Conservation (phyloP, 495 filamentous ascomycete genomes). For the Astrocystis sublimbata region DNA sequence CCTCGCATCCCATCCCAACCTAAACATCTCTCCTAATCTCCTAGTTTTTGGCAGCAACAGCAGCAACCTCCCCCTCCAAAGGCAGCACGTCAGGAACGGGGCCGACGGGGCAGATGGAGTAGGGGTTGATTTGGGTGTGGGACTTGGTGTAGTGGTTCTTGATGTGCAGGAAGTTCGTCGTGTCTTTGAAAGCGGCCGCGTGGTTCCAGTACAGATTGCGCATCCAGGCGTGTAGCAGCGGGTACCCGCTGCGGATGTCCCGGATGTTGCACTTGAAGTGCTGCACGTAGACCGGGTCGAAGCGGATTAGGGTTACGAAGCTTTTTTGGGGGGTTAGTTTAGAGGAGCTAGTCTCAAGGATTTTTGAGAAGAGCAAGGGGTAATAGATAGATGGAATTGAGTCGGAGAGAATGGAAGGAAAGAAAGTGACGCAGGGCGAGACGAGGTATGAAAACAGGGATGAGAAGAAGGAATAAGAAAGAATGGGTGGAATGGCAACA, state of each 20-base stretch:
- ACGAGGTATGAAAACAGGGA: neutral
- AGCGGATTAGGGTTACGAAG: constrained; percentile 83
- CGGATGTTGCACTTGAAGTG: constrained; percentile 92
- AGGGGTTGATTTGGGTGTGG: constrained; percentile 52
- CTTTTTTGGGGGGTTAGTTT: constrained; percentile 5
- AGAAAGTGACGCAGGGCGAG: too few relatives aligned
- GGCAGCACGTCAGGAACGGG: constrained; percentile 62
- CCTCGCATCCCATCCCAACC: neutral
- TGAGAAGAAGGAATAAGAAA: neutral
- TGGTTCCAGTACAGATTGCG: constrained; percentile 68
- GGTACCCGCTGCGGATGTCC: constrained; percentile 79
- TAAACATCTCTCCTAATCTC: neutral
- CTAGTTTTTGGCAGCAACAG: constrained; percentile 24
- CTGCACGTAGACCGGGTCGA: constrained; percentile 88
- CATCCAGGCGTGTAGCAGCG: constrained; percentile 66
- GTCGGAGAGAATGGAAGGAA: too few relatives aligned
- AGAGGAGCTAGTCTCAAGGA: too few relatives aligned
- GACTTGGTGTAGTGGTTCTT: constrained; percentile 58
- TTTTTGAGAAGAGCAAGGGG: neutral
- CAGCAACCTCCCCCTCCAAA: constrained; percentile 44
- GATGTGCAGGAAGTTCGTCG: constrained; percentile 67
- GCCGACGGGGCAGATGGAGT: constrained; percentile 63
- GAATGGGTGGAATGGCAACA: neutral
- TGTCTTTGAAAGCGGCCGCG: constrained; percentile 53
- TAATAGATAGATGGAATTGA: too few relatives aligned